Conservation (phyloP, 2,329 filamentous ascomycete species). For the Periconia sp. region DNA sequence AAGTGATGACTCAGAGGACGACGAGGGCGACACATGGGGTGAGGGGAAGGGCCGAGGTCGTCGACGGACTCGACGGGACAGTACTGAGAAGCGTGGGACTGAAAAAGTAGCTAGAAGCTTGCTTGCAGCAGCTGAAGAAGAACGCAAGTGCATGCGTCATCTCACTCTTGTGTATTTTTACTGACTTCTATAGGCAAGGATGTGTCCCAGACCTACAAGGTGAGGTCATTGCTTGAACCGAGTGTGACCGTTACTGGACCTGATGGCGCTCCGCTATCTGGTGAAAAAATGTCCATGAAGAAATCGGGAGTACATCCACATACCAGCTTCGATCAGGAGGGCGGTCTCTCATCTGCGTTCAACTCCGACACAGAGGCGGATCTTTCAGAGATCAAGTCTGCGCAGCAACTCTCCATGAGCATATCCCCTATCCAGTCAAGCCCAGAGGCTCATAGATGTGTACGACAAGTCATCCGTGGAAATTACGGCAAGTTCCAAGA, state of each 20-base stretch:
- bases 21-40: constrained; percentile 64
- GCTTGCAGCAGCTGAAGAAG: constrained; percentile 75
- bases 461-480: constrained; percentile 87
- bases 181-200: constrained; percentile 49
- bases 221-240: constrained; percentile 68
- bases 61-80: constrained; percentile 38
- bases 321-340: constrained; percentile 77
- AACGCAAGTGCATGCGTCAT: constrained; percentile 58
- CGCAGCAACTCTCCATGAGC: constrained; percentile 79
- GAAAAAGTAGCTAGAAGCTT: constrained; percentile 58
- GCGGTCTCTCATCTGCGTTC: constrained; percentile 61
- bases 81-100: constrained; percentile 35
- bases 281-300: constrained; percentile 57
- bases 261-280: constrained; percentile 59
- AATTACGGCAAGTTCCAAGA: constrained; percentile 77
- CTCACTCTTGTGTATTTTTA: background rate
- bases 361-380: constrained; percentile 88
- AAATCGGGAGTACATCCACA: constrained; percentile 73
- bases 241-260: constrained; percentile 67
- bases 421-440: constrained; percentile 79
- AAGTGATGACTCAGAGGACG: constrained; percentile 59
- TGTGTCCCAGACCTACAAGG: constrained; percentile 56
- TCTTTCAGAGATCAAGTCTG: constrained; percentile 79
- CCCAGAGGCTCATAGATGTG: constrained; percentile 74
- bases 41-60: constrained; percentile 42